Evolutionary conservation across 768 basidiomycete genomes (phyloP).

Genomic region (Amanita fuliginea): DNA sequence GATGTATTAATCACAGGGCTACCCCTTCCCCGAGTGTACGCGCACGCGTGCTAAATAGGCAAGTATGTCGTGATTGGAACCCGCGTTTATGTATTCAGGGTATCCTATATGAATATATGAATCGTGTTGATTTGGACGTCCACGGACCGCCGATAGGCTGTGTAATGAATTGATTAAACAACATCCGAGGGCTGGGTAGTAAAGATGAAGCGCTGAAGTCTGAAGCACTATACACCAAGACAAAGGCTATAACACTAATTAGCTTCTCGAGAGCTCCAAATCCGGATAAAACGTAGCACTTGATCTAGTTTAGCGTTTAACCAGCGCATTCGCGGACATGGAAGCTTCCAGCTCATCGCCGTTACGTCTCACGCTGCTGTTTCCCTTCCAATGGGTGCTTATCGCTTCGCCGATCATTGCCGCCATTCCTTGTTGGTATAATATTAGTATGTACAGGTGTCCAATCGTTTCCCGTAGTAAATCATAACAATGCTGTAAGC

Average conservation of each 20-base stretch:
- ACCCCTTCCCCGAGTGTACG: conserved; percentile 1
- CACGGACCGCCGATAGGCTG: background rate
- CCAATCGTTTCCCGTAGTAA: background rate
- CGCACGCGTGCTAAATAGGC: background rate
- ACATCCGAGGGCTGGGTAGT: background rate
- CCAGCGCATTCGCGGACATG: background rate
- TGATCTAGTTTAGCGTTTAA: conserved; percentile 3
- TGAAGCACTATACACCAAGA: too few relatives aligned
- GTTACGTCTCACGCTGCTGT: conserved; percentile 1
- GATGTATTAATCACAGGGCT: conserved; percentile 1
- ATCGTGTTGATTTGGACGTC: background rate
- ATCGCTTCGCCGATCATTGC: conserved; percentile 4
- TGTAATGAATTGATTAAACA: background rate
- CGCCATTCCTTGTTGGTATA: conserved; percentile 5
- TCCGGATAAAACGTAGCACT: background rate
- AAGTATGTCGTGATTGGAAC: conserved; percentile 1
- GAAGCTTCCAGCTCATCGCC: background rate
- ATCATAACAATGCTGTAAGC: background rate
- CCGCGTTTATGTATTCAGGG: conserved; percentile 1
- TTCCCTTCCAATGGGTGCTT: background rate
- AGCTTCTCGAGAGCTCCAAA: background rate
- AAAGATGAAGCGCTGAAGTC: too few relatives aligned
- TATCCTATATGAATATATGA: background rate
- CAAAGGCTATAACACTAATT: conserved; percentile 7
- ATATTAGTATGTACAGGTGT: conserved; percentile 6